These are phyloP conservation scores for Fusarium sublunatum DNA, from an alignment of 2,329 filamentous ascomycete species.

Conservation along the genomic window DNA sequence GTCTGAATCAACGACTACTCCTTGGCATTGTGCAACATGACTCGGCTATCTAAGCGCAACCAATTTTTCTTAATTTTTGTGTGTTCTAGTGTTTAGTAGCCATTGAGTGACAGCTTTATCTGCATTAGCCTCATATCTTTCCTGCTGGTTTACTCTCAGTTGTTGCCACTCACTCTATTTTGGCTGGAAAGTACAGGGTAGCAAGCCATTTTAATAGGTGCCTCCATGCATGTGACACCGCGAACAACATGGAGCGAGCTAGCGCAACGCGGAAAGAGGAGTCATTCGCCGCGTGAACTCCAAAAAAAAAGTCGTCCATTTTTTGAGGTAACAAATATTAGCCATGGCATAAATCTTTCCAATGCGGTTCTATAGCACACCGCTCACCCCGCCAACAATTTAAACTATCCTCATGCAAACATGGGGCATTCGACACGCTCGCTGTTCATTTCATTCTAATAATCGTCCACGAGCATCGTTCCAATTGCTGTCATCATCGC, in stretches of 20 bases:
- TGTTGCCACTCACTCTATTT: not conserved
- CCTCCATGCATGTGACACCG: constrained; percentile 32
- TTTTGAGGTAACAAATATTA: constrained; percentile 1
- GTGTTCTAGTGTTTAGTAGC: too few species aligned
- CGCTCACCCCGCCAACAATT: not conserved
- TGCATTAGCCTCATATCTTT: too few species aligned
- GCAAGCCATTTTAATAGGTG: not conserved
- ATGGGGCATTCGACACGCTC: constrained; percentile 44
- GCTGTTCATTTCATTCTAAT: constrained; percentile 28
- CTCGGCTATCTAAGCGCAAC: too few species aligned
- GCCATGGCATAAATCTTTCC: constrained; percentile 9
- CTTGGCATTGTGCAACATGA: too few species aligned
- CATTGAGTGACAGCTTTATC: too few species aligned
- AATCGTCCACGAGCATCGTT: constrained; percentile 8
- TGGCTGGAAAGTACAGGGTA: constrained; percentile 19
- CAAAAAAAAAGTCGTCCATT: constrained; percentile 26
- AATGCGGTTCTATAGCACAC: constrained; percentile 8
- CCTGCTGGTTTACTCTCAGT: too few species aligned
- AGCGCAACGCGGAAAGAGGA: constrained; percentile 31
- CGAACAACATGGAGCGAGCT: constrained; percentile 2
- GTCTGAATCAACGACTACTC: too few species aligned
- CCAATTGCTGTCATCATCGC: not conserved
- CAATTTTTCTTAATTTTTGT: too few species aligned
- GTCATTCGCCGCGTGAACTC: constrained; percentile 31
- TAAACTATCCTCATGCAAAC: constrained; percentile 44